Conservation (phyloP, 176 grass and related monocot genomes). For the Dendrocalamus sinicus region DNA sequence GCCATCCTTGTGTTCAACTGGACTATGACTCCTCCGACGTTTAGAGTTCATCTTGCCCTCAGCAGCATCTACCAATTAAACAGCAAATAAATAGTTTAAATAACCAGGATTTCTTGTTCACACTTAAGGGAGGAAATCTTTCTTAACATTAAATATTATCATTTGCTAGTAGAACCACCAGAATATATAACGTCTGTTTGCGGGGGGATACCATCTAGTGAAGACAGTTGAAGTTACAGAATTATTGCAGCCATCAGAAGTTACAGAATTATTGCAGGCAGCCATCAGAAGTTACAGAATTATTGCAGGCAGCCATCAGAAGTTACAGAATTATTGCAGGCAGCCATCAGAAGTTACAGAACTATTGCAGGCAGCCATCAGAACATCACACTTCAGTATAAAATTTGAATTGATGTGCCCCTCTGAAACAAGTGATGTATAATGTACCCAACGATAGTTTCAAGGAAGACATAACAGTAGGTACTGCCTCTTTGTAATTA, state of each 20-base stretch:
- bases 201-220: background rate
- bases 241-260: background rate
- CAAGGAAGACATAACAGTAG: background rate
- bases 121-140: background rate
- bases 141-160: background rate
- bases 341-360: background rate
- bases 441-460: background rate
- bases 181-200: background rate
- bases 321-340: too few relatives aligned
- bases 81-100: conserved; percentile 14
- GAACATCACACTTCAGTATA: background rate
- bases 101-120: background rate
- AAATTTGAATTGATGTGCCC: background rate
- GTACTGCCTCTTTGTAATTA: background rate
- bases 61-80: conserved; percentile 39
- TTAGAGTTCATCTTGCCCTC: conserved; percentile 50
- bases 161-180: background rate
- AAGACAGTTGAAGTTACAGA: background rate
- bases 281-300: background rate
- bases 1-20: conserved; percentile 52
- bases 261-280: too few relatives aligned
- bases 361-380: background rate
- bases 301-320: too few relatives aligned
- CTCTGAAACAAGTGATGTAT: background rate
- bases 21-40: conserved; percentile 58